Evolutionary conservation across 2,329 filamentous ascomycete genomes (phyloP).

Genomic region (Paraphoma chrysanthemicola): DNA sequence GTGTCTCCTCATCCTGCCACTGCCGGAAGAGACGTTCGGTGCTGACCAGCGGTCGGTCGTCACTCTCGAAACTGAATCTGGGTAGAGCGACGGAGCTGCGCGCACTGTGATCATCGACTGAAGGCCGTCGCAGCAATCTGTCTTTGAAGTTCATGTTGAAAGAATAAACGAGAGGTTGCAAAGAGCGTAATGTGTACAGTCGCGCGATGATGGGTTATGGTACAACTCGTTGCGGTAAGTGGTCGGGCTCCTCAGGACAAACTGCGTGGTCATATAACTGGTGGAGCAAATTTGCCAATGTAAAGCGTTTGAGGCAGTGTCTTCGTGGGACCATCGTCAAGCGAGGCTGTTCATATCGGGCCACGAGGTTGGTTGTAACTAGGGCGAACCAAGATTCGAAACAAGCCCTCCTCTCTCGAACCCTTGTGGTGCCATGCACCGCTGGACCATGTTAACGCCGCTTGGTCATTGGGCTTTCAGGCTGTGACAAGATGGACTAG

Average conservation of each 20-base stretch:
- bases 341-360: slow-evolving; percentile 10
- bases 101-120: slow-evolving; percentile 6
- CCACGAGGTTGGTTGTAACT: background rate
- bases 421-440: slow-evolving; percentile 2
- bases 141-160: slow-evolving; percentile 20
- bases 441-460: background rate
- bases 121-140: slow-evolving; percentile 11
- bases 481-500: background rate
- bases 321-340: slow-evolving; percentile 1
- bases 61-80: slow-evolving; percentile 27
- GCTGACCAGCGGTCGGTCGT: slow-evolving; percentile 21
- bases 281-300: background rate
- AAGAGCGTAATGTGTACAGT: background rate
- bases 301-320: slow-evolving; percentile 21
- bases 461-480: background rate
- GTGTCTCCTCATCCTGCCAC: slow-evolving; percentile 18
- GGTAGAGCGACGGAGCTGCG: slow-evolving; percentile 16
- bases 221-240: background rate
- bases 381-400: background rate
- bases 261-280: slow-evolving; percentile 1
- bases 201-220: background rate
- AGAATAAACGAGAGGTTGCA: slow-evolving; percentile 6
- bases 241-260: background rate
- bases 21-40: slow-evolving; percentile 27
- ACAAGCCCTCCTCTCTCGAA: slow-evolving; percentile 3